These are phyloP conservation scores for Stephania cephalantha DNA, from an alignment of 164 flowering plant species.

Conservation along the genomic window DNA sequence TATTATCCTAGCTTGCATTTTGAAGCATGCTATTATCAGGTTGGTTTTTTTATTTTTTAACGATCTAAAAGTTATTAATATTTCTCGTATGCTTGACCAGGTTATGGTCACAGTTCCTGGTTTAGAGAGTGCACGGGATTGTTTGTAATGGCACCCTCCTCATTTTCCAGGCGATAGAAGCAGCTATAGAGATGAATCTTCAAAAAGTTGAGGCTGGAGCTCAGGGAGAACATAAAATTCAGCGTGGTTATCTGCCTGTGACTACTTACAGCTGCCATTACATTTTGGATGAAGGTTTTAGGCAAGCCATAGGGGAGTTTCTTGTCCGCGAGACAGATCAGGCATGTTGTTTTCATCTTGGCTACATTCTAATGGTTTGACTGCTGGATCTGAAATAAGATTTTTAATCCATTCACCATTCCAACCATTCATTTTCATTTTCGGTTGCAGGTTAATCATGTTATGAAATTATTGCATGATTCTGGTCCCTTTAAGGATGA, in stretches of 20 bases:
- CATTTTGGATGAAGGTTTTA: slow-evolving; percentile 58
- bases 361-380: neutral
- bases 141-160: neutral
- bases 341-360: slow-evolving; percentile 31
- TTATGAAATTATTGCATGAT: slow-evolving; percentile 58
- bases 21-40: slow-evolving; percentile 99
- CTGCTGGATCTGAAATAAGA: neutral
- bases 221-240: slow-evolving; percentile 96
- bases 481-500: slow-evolving; percentile 89
- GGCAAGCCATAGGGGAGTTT: slow-evolving; percentile 54
- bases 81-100: too few relatives aligned
- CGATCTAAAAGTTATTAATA: too few relatives aligned
- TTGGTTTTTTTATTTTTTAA: slow-evolving; percentile 14
- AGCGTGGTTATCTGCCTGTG: slow-evolving; percentile 82
- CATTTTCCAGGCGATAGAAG: slow-evolving; percentile 78
- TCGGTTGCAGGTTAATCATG: slow-evolving; percentile 53
- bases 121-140: neutral
- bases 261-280: slow-evolving; percentile 89
- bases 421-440: neutral
- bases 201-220: slow-evolving; percentile 93
- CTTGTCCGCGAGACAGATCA: slow-evolving; percentile 66
- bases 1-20: slow-evolving; percentile 90
- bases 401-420: neutral
- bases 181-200: slow-evolving; percentile 83
- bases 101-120: neutral